Evolutionary conservation across 768 basidiomycete species (phyloP), one percentile per base, ranked within the genome.

Genomic region (Termitomyces sp.): DNA sequence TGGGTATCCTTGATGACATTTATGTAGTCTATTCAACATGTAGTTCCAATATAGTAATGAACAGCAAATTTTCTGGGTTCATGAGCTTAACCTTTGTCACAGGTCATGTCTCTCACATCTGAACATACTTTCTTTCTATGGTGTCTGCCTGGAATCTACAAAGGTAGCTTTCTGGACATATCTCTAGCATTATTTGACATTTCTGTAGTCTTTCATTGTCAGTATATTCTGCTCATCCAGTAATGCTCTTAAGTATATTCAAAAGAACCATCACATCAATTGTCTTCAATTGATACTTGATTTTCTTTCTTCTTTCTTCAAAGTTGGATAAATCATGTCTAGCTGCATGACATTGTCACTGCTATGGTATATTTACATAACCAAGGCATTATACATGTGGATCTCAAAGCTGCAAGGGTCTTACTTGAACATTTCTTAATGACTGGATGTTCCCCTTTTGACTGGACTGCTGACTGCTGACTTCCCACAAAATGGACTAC

Each of bases 71-170:
- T 28, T 35, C 1, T 26, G 14, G 23, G 7, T 51, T 9, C 31
- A 28, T 15, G 40, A 35, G 23, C 1, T 28, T 56, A n/a, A 44
- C 52, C 10, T 42, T 37, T n/a, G 38, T 37, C 31, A 70, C 33
- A 78, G 77, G 78, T 69, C 71, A 30, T 58, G 61, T n/a, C 70
- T 78, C 45, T 70, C 66, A 45, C 78, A 78, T 23, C 68, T 65
- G 12, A 68, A 75, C 38, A 75, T 78, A 50, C 66, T 80, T n/a
- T 77, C 78, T 5, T 76, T 78, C 45, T 79, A 76, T 55, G 78
- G 77, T 3, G 76, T 73, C 40, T 77, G 75, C 54, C 69, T 75
- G 52, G 70, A 67, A 44, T 73, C 79, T 50, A 66, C 69, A 5
- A 75, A 62, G 60, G 68, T 68, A 23, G 15, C 26, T 37, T n/a